Evolutionary conservation across 805 yeast genomes (phyloP).

Genomic region (Saccharomycopsis guyanensis): DNA sequence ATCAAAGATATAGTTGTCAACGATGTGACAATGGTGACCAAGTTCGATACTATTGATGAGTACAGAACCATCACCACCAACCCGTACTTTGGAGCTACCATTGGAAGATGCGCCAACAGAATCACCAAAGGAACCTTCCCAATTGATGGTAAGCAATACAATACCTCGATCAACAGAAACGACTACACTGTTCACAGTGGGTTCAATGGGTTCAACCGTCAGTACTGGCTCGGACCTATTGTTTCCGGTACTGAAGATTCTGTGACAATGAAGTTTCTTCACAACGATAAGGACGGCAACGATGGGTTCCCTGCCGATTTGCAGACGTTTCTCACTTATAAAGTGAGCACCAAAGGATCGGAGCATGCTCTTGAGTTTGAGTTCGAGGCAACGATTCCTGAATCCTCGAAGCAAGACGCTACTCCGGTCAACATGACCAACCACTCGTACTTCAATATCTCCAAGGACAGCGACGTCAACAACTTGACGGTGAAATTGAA

Average conservation of each 20-base stretch:
- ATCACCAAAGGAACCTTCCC: conserved; percentile 37
- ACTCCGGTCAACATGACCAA: conserved; percentile 54
- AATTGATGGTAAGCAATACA: conserved; percentile 34
- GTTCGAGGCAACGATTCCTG: conserved; percentile 30
- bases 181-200: conserved; percentile 51
- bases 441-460: conserved; percentile 54
- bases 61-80: conserved; percentile 28
- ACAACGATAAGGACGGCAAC: conserved; percentile 38
- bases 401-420: conserved; percentile 26
- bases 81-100: conserved; percentile 55
- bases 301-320: conserved; percentile 59
- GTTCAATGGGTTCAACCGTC: conserved; percentile 41
- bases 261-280: conserved; percentile 32
- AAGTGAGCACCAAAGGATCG: conserved; percentile 26
- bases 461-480: conserved; percentile 27
- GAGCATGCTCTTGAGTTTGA: conserved; percentile 38
- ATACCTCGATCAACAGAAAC: conserved; percentile 34
- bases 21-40: conserved; percentile 34
- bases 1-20: conserved; percentile 36
- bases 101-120: conserved; percentile 61
- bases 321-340: conserved; percentile 39
- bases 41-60: conserved; percentile 31
- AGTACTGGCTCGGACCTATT: conserved; percentile 46
- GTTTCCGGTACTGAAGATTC: conserved; percentile 29
- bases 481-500: conserved; percentile 34